A percentile compares a stretch with the other conserved stretches of the same genome.
These are phyloP conservation scores for Linum lewisii DNA, from an alignment of 345 rosid genomes.

Conservation along the genomic window DNA sequence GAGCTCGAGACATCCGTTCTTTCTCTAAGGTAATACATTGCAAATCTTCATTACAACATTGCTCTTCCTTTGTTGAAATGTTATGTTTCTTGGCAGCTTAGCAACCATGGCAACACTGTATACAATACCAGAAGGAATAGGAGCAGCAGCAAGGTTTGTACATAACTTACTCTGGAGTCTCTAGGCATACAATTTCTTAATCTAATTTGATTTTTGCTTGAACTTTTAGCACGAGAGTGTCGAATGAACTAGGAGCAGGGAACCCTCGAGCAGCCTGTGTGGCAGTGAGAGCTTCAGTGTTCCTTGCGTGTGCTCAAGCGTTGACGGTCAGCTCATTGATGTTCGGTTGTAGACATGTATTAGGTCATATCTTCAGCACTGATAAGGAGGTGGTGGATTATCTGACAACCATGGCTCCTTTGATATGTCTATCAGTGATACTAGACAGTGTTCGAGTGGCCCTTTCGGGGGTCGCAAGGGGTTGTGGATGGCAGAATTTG, in stretches of 20 bases:
- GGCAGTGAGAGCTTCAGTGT: neutral
- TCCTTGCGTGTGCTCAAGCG: neutral
- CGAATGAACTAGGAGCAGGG: conserved; percentile 3
- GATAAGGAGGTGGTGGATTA: conserved; percentile 1
- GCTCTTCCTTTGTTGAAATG: neutral
- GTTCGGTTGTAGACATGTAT: neutral
- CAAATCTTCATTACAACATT: neutral
- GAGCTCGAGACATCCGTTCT: conserved; percentile 5
- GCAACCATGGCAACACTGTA: neutral
- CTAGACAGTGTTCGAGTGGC: neutral
- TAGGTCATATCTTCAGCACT: neutral
- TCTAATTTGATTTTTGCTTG: too few species aligned
- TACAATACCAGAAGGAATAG: conserved; percentile 4
- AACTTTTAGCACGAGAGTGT: conserved; percentile 1
- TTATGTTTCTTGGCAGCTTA: neutral
- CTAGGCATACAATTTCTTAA: too few species aligned
- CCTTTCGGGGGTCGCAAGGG: conserved; percentile 1
- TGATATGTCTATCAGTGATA: neutral
- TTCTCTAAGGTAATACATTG: neutral
- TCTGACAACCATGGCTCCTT: conserved; percentile 1
- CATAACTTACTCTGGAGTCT: neutral
- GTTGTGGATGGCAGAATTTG: neutral
- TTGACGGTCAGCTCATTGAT: neutral
- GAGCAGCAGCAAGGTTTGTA: neutral
- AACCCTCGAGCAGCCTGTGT: conserved; percentile 1